Base-by-base conservation (phyloP, 73 alveolate species). In the Durusdinium trenchii region DNA sequence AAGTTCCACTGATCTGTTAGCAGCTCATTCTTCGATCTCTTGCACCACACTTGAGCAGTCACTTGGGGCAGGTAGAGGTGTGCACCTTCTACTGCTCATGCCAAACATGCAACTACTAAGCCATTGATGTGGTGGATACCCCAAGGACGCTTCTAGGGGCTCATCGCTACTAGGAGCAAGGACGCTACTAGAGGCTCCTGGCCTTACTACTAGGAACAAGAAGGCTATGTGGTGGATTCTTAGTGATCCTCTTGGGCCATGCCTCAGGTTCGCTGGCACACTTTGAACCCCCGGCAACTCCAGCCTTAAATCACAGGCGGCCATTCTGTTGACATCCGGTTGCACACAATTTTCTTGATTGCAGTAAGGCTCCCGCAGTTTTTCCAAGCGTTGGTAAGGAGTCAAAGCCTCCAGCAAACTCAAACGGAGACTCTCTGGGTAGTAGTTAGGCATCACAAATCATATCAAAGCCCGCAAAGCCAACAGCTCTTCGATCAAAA, bases 331-430 rank as follows among this genome's bases (percentile, higher is more conserved):
- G 23, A 57, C 12, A 23, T 10, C 28, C 23, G 42, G 42, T 64
- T 18, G 23, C 79, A 9, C 45, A 52, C 69, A 9, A 28, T 81
- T 0, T 6, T 4, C 40, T 18, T 12, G 87, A 0, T 5, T 0
- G 23, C 1, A 5, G 30, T 83, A 51, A 50, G 93, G 51, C 26
- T 18, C 51, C n/a, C 75, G 38, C 93, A 83, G 48, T 73, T 50
- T 83, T 36, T 83, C 93, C 93, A 83, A 51, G n/a, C 93, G 93
- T 43, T 83, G 93, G 35, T 83, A 83, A 1, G 93, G 47, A 30
- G 93, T 83, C 75, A 83, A 73, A n/a, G 51, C 93, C 93, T 83
- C 18, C n/a, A n/a, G n/a, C n/a, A n/a, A n/a, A n/a, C n/a, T n/a
- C n/a, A n/a, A n/a, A n/a, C n/a, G n/a, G n/a, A n/a, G n/a, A n/a